Evolutionary conservation across 2,329 filamentous ascomycete genomes (phyloP).

Genomic region (Sporothrix curviconia): DNA sequence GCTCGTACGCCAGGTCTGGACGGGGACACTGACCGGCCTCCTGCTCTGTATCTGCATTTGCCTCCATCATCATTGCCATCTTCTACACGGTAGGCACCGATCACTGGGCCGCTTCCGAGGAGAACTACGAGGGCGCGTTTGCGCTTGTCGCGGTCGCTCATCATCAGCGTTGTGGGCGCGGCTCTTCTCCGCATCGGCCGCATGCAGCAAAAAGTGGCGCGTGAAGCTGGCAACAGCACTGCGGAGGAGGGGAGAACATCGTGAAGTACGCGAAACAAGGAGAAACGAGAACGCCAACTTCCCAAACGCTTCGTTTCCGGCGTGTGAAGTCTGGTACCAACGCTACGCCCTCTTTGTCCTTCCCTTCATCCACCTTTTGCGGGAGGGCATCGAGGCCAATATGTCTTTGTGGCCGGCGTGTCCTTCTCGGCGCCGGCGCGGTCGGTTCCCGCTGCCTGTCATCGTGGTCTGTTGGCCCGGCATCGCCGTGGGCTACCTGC

Average conservation of each 20-base stretch:
- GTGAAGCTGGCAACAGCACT: constrained; percentile 63
- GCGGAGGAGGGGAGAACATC: constrained; percentile 30
- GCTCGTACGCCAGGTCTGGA: constrained; percentile 66
- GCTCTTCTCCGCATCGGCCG: constrained; percentile 68
- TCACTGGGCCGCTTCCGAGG: constrained; percentile 54
- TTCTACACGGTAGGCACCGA: constrained; percentile 64
- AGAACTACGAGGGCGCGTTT: constrained; percentile 69
- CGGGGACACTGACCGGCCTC: constrained; percentile 55
- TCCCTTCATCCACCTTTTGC: constrained; percentile 69
- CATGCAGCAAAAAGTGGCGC: constrained; percentile 70
- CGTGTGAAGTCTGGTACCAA: constrained; percentile 54
- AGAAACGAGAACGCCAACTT: neutral
- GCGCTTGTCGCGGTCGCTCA: constrained; percentile 59
- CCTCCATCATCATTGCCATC: constrained; percentile 61
- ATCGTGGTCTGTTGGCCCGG: constrained; percentile 60
- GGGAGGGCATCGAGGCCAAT: constrained; percentile 71
- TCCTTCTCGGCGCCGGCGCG: constrained; percentile 60
- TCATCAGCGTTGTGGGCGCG: constrained; percentile 67
- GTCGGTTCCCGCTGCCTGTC: constrained; percentile 63
- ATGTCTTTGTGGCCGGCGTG: constrained; percentile 72
- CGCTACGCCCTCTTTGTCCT: constrained; percentile 73
- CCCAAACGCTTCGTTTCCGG: constrained; percentile 31
- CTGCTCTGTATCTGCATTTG: constrained; percentile 59
- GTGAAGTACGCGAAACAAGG: neutral
- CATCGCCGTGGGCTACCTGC: constrained; percentile 54